phyloP scores from a whole-genome alignment of 768 basidiomycete species.

The Boletus sp. region DNA sequence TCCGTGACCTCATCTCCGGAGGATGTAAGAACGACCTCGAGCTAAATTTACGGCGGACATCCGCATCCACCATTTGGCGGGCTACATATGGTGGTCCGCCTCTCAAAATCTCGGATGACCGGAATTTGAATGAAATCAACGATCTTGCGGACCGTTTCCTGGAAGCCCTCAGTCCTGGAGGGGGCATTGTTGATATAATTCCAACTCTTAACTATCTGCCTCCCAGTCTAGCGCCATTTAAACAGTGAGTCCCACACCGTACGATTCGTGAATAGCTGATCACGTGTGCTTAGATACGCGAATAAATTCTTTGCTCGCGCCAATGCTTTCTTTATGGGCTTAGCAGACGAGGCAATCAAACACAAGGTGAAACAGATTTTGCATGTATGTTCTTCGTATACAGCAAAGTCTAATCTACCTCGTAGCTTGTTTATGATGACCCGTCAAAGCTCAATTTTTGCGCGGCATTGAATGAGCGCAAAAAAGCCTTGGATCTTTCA shows the following conservation, averaged over 20 bases:
- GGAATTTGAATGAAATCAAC: slow-evolving; percentile 5
- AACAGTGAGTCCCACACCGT: slow-evolving; percentile 1
- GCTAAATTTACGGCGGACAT: slow-evolving; percentile 2
- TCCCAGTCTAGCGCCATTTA: slow-evolving; percentile 5
- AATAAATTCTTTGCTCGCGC: slow-evolving; percentile 5
- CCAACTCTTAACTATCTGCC: slow-evolving; percentile 3
- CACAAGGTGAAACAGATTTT: background rate
- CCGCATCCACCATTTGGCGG: slow-evolving; percentile 9
- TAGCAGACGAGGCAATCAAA: slow-evolving; percentile 6
- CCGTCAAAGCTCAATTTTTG: slow-evolving; percentile 6
- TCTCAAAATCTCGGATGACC: background rate
- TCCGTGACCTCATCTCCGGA: slow-evolving; percentile 3
- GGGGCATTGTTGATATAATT: slow-evolving; percentile 8
- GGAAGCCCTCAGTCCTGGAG: slow-evolving; percentile 3
- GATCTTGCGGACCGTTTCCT: slow-evolving; percentile 1
- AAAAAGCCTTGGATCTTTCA: background rate
- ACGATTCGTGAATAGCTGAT: background rate
- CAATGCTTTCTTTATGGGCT: background rate
- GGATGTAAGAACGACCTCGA: slow-evolving; percentile 2
- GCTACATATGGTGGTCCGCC: slow-evolving; percentile 5
- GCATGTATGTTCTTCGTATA: background rate
- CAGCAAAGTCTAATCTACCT: background rate
- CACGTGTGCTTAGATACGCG: slow-evolving; percentile 1
- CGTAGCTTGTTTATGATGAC: slow-evolving; percentile 2
- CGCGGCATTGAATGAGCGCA: slow-evolving; percentile 1